Base-by-base conservation (phyloP, 2,329 filamentous ascomycete species). In the Fusarium coicis region DNA sequence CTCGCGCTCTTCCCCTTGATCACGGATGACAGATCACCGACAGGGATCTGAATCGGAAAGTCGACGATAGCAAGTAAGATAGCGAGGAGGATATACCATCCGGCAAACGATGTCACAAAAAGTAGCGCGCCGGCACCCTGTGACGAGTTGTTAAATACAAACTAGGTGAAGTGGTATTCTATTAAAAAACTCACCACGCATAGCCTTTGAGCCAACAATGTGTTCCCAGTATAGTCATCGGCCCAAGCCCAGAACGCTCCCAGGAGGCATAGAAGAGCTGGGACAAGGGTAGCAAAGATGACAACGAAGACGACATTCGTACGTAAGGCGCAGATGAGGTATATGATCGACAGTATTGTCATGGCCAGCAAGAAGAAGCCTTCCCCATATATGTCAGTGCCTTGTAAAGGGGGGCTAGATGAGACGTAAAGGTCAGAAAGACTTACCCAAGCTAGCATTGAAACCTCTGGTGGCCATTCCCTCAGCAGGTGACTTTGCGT, bases 101-200 rank as follows among this genome's bases (percentile, higher is more conserved):
- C 42, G 7, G 42, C 23, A 19, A 44, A 44, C 3, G 42, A 44
- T 26, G 42, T 44, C 7, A 19, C 42, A 19, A 44, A 44, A 16
- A 44, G 42, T 19, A 44, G 16, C 26, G 42, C 42, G 23, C 42
- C 42, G 10, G 23, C 42, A 6, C 42, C 42, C 23, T 44, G 42
- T 9, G 4, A 10, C 1, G 3, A 12, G 23, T 14, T 14, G 5
- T 7, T 4, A 26, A n/a, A 6, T 26, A 9, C 4, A 12, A 4
- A 7, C 5, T 30, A 10, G 30, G 1, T 18, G 15, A 10, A 5
- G 6, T 1, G 1, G 10, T 5, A 15, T 18, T 43, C 10, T 1
- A 9, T 6, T 7, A 42, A 1, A 26, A 4, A 26, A 26, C 42
- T 0, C 26, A 44, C 42, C 42, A 44, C 23, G 7, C 42, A 26